Conservation (phyloP, 2,329 filamentous ascomycete species). For the Ophiobolus disseminans region DNA sequence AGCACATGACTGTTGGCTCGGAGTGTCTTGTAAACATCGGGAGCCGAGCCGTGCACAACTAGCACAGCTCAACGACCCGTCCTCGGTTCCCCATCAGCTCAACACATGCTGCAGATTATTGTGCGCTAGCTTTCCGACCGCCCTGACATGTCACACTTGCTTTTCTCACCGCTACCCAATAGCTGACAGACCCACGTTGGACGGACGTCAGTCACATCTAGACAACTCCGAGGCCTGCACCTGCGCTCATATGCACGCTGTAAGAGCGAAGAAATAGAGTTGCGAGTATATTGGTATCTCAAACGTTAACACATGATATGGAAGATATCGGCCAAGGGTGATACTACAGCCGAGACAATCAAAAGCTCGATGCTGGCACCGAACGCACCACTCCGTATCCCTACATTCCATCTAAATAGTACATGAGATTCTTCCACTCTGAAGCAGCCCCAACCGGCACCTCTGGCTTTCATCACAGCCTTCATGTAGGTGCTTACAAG, state of each 20-base stretch:
- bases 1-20: too few species aligned
- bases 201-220: neutral
- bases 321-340: slow-evolving; percentile 35
- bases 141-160: slow-evolving; percentile 4
- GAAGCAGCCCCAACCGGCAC: slow-evolving; percentile 21
- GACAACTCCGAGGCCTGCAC: too few species aligned
- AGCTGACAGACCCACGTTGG: neutral
- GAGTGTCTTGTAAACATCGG: too few species aligned
- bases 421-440: slow-evolving; percentile 39
- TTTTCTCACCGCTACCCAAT: slow-evolving; percentile 5
- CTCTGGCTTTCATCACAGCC: slow-evolving; percentile 16
- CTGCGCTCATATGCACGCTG: neutral
- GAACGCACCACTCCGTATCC: slow-evolving; percentile 36
- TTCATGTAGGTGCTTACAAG: slow-evolving; percentile 66
- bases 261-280: neutral
- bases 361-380: slow-evolving; percentile 33
- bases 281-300: slow-evolving; percentile 11
- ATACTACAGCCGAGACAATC: slow-evolving; percentile 36
- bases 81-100: slow-evolving; percentile 28
- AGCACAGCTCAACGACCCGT: slow-evolving; percentile 19
- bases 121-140: slow-evolving; percentile 11
- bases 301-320: slow-evolving; percentile 35
- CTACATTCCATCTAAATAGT: slow-evolving; percentile 47
- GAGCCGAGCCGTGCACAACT: too few species aligned
- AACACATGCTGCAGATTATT: slow-evolving; percentile 10